Base-by-base conservation (phyloP, 495 filamentous ascomycete genomes). In the Annulohypoxylon bovei region DNA sequence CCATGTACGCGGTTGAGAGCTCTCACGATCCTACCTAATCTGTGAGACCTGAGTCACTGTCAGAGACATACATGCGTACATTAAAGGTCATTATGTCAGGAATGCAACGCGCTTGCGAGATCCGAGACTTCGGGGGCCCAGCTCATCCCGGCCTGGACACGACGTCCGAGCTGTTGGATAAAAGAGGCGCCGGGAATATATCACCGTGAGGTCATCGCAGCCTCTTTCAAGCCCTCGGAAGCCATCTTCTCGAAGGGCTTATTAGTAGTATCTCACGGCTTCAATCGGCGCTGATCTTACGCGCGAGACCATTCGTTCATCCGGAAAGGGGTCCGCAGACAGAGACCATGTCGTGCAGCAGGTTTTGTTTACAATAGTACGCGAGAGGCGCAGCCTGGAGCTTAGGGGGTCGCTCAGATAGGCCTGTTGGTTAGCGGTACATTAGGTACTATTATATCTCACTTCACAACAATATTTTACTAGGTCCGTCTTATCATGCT, bases 1-100 rank as follows among this genome's bases (percentile, higher is more conserved):
- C 69, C 69, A 67, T 65, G 59, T 25, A 50, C 69, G 44, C 59
- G 69, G 69, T 72, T 64, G 54, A 40, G 54, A 61, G 52, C 63
- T 6, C 64, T 68, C 64, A 57, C 70, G 70, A 72, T 72, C 70
- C 70, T 57, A 72, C 70, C 65, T 72, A 60, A 68, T 72, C 70
- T 68, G 49, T 62, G 65, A 65, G 65, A 68, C 69, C 59, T 56
- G 46, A 27, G 37, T 64, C 32, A 35, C 28, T 49, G 25, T 37
- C 47, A 72, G 70, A 72, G 70, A 72, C 70, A 72, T 72, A 72
- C 56, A 50, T 70, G 55, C 46, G 52, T 68, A 63, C 37, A 67
- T 67, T 67, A 53, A 58, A 39, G 35, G 69, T 57, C 65, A 65
- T 61, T 60, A 55, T 65, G 70, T 57, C 56, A 65, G 60, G 60